Conservation (phyloP, 306 rosid genomes). For the Cyamopsis tetragonoloba region DNA sequence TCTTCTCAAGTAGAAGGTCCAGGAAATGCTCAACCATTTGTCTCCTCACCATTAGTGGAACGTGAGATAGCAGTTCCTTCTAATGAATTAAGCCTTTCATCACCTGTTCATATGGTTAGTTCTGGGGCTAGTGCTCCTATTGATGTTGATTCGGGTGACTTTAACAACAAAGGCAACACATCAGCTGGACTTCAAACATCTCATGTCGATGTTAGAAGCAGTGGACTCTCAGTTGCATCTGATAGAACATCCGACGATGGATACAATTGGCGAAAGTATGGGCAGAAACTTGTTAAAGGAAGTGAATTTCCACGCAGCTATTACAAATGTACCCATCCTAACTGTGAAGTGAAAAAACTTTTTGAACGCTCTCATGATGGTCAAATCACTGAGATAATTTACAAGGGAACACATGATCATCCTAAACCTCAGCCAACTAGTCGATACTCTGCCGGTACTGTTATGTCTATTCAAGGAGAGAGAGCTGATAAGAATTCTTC, state of each 20-base stretch:
- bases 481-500: slow-evolving; percentile 60
- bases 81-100: slow-evolving; percentile 53
- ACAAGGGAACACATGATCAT: slow-evolving; percentile 96
- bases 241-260: slow-evolving; percentile 81
- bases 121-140: slow-evolving; percentile 46
- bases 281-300: slow-evolving; percentile 96
- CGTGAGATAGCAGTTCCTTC: slow-evolving; percentile 55
- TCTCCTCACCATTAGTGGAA: slow-evolving; percentile 50
- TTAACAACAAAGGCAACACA: slow-evolving; percentile 48
- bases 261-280: slow-evolving; percentile 96
- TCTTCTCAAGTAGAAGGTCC: slow-evolving; percentile 55
- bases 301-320: slow-evolving; percentile 98
- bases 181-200: slow-evolving; percentile 50
- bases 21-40: slow-evolving; percentile 46
- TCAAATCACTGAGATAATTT: slow-evolving; percentile 88
- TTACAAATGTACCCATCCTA: slow-evolving; percentile 96
- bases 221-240: slow-evolving; percentile 44
- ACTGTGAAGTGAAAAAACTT: slow-evolving; percentile 96
- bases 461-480: slow-evolving; percentile 62
- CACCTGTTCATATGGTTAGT: slow-evolving; percentile 50
- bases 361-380: slow-evolving; percentile 95
- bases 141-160: slow-evolving; percentile 60
- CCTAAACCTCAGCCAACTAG: slow-evolving; percentile 95
- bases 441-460: slow-evolving; percentile 59
- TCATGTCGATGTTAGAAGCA: slow-evolving; percentile 53